Evolutionary conservation across 2,329 filamentous ascomycete species (phyloP), one percentile per base, ranked within the genome.

Genomic region (Aspergillus flavus): DNA sequence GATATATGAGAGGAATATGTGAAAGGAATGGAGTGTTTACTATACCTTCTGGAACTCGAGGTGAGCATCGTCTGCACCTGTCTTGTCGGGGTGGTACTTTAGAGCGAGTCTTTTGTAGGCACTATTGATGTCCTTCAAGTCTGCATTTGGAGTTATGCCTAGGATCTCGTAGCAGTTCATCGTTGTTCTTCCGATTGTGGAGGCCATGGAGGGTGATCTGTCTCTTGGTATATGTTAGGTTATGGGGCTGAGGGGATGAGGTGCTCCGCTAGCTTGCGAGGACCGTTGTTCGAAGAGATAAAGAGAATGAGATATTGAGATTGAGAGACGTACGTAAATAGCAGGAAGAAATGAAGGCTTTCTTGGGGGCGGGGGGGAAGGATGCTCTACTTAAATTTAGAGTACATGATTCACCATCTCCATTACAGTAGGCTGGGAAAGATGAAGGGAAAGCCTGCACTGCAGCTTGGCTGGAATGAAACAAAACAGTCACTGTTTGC

Each of bases 31-130:
- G 23, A 14, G 7, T 30, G 11, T 26, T 52, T n/a, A n/a, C 26
- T 52, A 36, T 66, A 76, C 75, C 59, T 68, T 64, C 34, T 64
- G 71, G 50, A 76, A 76, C 23, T 66, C 56, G 11, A 66, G 61
- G 2, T 58, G 41, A 3, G 39, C 52, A 26, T 66, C 60, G 41
- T 62, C 61, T 5, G 61, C 58, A 23, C 66, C 68, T 45, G 65
- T 60, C 61, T 78, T 78, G 65, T 78, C 76, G 2, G 76, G 76
- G 53, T 78, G 75, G 57, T 71, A 63, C 53, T 73, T 73, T 30
- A 79, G 62, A 9, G 74, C 74, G n/a, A 78, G 71, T 45, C 60
- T 69, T 43, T 74, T 77, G 66, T 76, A 79, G 3, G 75, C 71
- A 32, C 64, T 66, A 57, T 75, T 76, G 61, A 78, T 77, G 7